phyloP scores from a whole-genome alignment of 768 basidiomycete species.

The Dioszegia aurantiaca region DNA sequence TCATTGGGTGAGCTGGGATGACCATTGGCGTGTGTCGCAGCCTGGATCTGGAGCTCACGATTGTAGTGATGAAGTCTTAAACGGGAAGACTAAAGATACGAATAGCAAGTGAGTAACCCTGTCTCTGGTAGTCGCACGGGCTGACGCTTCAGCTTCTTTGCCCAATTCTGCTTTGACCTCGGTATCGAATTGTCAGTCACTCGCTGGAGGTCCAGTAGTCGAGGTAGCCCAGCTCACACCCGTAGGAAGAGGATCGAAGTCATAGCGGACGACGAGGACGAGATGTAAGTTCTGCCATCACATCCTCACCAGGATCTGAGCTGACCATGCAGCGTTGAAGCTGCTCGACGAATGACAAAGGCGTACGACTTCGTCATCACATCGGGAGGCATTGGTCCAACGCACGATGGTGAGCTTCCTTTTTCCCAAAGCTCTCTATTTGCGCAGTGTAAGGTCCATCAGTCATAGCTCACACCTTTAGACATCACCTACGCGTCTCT shows the following conservation, averaged over 20 bases:
- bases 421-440: neutral
- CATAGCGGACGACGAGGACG: slow-evolving; percentile 81
- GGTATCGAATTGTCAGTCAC: slow-evolving; percentile 54
- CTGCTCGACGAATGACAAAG: slow-evolving; percentile 72
- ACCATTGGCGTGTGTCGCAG: neutral
- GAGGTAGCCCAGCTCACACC: neutral
- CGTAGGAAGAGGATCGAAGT: slow-evolving; percentile 82
- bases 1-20: slow-evolving; percentile 49
- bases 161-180: slow-evolving; percentile 81
- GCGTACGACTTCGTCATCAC: slow-evolving; percentile 88
- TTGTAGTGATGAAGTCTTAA: slow-evolving; percentile 80
- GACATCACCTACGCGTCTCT: slow-evolving; percentile 89
- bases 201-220: neutral
- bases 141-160: slow-evolving; percentile 63
- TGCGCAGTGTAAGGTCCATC: neutral
- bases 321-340: slow-evolving; percentile 66
- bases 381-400: slow-evolving; percentile 86
- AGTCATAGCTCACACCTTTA: neutral
- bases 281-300: slow-evolving; percentile 66
- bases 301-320: neutral
- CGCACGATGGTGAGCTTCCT: slow-evolving; percentile 68
- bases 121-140: neutral
- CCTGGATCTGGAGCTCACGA: neutral
- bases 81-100: slow-evolving; percentile 71
- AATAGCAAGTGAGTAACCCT: slow-evolving; percentile 35